Conservation (phyloP, 2,329 filamentous ascomycete genomes). For the Annulohypoxylon truncatum region DNA sequence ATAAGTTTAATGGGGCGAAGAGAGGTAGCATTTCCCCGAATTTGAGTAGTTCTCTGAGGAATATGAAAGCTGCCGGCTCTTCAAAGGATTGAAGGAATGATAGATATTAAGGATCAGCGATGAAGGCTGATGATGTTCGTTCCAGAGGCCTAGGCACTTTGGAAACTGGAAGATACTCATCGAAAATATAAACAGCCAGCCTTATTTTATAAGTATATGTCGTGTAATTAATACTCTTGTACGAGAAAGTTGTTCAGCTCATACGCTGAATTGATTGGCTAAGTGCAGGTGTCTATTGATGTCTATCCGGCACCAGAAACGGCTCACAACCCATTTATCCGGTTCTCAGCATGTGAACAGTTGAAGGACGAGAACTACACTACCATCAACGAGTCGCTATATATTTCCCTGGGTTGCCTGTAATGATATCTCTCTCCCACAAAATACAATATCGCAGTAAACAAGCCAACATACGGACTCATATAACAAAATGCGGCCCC, state of each 20-base stretch:
- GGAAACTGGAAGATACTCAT: not conserved
- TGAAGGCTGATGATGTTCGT: not conserved
- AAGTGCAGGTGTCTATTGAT: not conserved
- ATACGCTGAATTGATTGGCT: conserved; percentile 11
- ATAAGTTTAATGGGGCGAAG: not conserved
- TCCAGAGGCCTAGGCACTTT: not conserved
- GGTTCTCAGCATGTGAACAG: conserved; percentile 7
- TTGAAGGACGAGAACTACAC: conserved; percentile 5
- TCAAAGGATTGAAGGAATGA: not conserved
- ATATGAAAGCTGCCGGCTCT: not conserved
- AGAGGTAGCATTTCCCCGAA: not conserved
- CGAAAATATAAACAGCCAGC: not conserved
- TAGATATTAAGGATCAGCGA: not conserved
- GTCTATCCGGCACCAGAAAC: conserved; percentile 5
- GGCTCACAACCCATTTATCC: conserved; percentile 27
- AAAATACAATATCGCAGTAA: not conserved
- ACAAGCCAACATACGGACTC: not conserved
- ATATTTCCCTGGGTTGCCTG: not conserved
- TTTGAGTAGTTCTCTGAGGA: not conserved
- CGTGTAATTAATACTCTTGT: not conserved
- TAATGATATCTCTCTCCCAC: not conserved
- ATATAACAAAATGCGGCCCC: conserved; percentile 4
- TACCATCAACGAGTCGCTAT: conserved; percentile 1
- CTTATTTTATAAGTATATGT: conserved; percentile 3
- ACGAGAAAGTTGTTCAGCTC: conserved; percentile 5